phyloP scores from a whole-genome alignment of 345 rosid genomes.

The Euclidium syriacum region DNA sequence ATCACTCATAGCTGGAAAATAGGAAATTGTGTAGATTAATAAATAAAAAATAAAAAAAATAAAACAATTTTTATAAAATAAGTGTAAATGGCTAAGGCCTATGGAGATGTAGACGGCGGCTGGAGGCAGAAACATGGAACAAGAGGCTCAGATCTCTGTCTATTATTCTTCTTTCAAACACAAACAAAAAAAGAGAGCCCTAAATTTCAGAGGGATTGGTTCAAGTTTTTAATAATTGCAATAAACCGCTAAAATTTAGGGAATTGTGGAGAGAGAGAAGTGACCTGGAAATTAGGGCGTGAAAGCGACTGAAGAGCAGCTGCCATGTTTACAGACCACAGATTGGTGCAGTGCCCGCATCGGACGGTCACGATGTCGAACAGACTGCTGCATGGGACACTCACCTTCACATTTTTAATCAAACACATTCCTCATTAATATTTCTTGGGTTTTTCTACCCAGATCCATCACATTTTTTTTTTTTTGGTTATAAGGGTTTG shows the following conservation, averaged over 20 bases:
- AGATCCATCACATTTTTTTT: too few relatives aligned
- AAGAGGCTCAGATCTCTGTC: constrained; percentile 35
- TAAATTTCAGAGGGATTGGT: constrained; percentile 19
- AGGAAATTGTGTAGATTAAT: too few relatives aligned
- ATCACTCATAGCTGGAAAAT: constrained; percentile 15
- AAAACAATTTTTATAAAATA: background rate
- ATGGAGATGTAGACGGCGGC: constrained; percentile 28
- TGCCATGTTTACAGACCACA: constrained; percentile 98
- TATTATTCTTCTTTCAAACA: background rate
- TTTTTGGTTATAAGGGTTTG: too few relatives aligned
- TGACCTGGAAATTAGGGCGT: constrained; percentile 71
- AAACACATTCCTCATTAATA: background rate
- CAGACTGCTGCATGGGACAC: constrained; percentile 90
- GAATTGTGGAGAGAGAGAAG: constrained; percentile 5
- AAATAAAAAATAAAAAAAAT: background rate
- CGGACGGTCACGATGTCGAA: constrained; percentile 89
- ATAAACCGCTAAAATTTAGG: constrained; percentile 38
- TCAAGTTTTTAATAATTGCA: background rate
- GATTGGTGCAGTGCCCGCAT: constrained; percentile 95
- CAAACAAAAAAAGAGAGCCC: constrained; percentile 31
- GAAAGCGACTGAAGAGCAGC: constrained; percentile 83
- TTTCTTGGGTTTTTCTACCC: background rate
- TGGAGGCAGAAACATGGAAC: constrained; percentile 26
- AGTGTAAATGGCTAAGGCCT: background rate
- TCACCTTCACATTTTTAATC: constrained; percentile 55